phyloP scores from a whole-genome alignment of 768 basidiomycete species.

The Cytidiella melzeri region DNA sequence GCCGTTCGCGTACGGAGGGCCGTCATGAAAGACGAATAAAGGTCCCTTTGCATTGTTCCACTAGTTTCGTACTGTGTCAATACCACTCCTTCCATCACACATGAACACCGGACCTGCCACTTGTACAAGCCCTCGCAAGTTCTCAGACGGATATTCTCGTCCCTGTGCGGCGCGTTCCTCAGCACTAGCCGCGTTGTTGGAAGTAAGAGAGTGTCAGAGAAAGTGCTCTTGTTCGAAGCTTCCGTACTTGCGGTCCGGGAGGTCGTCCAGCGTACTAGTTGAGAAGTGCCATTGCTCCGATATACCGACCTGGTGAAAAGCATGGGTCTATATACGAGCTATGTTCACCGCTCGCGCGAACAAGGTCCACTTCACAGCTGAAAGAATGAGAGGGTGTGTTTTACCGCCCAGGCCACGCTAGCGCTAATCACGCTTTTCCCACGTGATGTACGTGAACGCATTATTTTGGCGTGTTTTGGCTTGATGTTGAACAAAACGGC shows the following conservation, averaged over 20 bases:
- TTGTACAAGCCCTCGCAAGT: slow-evolving; percentile 72
- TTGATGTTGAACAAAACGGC: slow-evolving; percentile 26
- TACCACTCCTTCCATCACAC: not conserved
- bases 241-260: not conserved
- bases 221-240: slow-evolving; percentile 30
- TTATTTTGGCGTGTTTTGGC: slow-evolving; percentile 25
- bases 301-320: too few species aligned
- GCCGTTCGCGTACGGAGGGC: slow-evolving; percentile 97
- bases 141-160: slow-evolving; percentile 52
- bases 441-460: slow-evolving; percentile 25
- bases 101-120: slow-evolving; percentile 52
- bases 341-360: not conserved
- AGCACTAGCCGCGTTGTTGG: slow-evolving; percentile 81
- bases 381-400: slow-evolving; percentile 4
- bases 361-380: too few species aligned
- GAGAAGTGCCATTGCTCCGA: too few species aligned
- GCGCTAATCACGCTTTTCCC: slow-evolving; percentile 4
- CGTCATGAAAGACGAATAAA: slow-evolving; percentile 86
- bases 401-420: not conserved
- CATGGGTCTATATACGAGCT: not conserved
- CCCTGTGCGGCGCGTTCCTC: slow-evolving; percentile 56
- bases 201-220: slow-evolving; percentile 62
- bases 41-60: slow-evolving; percentile 58
- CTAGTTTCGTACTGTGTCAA: slow-evolving; percentile 31
- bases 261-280: not conserved